phyloP scores from a whole-genome alignment of 23 red algal species.

The Gracilaria vermiculophylla region DNA sequence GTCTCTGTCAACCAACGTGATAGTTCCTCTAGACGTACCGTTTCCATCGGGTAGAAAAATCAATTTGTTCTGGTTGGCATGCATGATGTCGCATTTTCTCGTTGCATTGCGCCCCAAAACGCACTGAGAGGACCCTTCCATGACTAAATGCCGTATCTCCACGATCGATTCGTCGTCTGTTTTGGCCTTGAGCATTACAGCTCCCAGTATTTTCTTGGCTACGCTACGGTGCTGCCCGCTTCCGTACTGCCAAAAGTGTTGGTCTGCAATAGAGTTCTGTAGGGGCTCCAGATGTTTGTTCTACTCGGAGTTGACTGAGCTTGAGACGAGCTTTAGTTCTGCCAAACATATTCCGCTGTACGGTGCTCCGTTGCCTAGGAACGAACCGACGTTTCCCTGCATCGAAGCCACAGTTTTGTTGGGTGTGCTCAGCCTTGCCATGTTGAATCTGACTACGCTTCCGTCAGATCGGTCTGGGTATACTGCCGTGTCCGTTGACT shows the following conservation, averaged over 20 bases:
- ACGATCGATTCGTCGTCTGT: not conserved
- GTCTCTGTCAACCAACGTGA: constrained; percentile 12
- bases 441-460: not conserved
- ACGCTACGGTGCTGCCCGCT: not conserved
- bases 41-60: not conserved
- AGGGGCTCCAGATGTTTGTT: not conserved
- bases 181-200: not conserved
- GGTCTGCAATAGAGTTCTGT: not conserved
- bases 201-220: not conserved
- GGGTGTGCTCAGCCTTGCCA: not conserved
- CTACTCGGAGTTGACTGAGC: not conserved
- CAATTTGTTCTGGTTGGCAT: not conserved
- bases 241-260: constrained; percentile 18
- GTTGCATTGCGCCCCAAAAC: not conserved
- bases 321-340: not conserved
- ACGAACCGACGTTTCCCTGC: too few species aligned
- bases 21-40: not conserved
- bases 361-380: constrained; percentile 22
- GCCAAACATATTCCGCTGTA: not conserved
- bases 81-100: not conserved
- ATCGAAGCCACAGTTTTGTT: not conserved
- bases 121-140: not conserved
- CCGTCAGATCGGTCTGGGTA: too few species aligned
- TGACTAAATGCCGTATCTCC: not conserved
- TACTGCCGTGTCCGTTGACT: too few species aligned